Percentiles rank a stretch among this genome's conserved stretches.
phyloP scores from a whole-genome alignment of 306 rosid species.

The Adenanthera pavonina region DNA sequence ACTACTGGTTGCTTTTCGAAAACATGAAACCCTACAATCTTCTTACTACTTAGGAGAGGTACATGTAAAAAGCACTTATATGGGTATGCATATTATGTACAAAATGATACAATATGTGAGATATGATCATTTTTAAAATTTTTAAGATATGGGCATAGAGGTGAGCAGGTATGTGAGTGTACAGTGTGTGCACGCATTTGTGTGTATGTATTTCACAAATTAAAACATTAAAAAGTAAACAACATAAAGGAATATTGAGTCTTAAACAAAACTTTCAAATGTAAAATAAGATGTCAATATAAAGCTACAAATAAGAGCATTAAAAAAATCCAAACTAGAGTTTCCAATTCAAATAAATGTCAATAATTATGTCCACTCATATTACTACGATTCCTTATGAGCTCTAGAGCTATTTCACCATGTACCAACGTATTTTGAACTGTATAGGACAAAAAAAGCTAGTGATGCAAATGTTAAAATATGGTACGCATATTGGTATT shows the following conservation, averaged over 20 bases:
- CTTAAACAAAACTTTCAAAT: too few species aligned
- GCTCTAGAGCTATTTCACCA: neutral
- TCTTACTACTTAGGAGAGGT: neutral
- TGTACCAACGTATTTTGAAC: neutral
- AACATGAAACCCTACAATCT: neutral
- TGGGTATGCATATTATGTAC: too few species aligned
- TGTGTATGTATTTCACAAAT: neutral
- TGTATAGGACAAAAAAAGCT: neutral
- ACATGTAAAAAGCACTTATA: neutral
- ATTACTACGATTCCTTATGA: neutral
- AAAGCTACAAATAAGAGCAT: too few species aligned
- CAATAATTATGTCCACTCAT: neutral
- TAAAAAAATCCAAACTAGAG: neutral
- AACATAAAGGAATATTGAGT: too few species aligned
- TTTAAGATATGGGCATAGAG: too few species aligned
- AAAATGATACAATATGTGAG: too few species aligned
- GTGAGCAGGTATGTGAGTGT: too few species aligned
- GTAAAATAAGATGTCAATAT: too few species aligned
- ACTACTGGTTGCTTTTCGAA: neutral
- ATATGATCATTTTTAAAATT: too few species aligned
- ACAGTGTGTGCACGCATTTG: too few species aligned
- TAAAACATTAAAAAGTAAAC: too few species aligned
- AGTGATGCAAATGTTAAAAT: neutral
- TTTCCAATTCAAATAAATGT: neutral
- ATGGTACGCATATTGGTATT: neutral